phyloP scores from a whole-genome alignment of 768 basidiomycete genomes.

The Leucosporidium scottii region DNA sequence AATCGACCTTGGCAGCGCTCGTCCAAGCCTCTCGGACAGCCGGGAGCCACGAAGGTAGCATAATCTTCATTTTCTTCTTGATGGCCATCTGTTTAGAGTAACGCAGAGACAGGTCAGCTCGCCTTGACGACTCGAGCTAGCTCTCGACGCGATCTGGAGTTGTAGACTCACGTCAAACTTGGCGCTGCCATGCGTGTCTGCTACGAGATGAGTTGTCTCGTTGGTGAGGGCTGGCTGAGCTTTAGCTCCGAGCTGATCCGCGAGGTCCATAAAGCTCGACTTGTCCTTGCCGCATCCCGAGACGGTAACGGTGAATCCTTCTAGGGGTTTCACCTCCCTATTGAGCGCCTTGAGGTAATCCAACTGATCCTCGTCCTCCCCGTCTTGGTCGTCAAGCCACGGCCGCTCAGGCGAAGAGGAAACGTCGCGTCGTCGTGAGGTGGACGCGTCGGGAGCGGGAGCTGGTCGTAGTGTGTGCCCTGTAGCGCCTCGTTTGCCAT shows the following conservation, averaged over 20 bases:
- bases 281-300: slow-evolving; percentile 15
- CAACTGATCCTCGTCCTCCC: background rate
- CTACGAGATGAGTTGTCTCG: slow-evolving; percentile 24
- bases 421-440: too few species aligned
- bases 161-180: slow-evolving; percentile 21
- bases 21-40: slow-evolving; percentile 22
- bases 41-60: slow-evolving; percentile 9
- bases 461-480: too few species aligned
- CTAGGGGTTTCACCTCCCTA: slow-evolving; percentile 5
- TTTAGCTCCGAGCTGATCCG: slow-evolving; percentile 13
- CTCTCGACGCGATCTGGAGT: background rate
- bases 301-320: slow-evolving; percentile 10
- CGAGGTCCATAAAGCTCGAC: slow-evolving; percentile 13
- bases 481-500: too few species aligned
- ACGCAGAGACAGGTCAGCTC: background rate
- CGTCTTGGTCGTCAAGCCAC: background rate
- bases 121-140: background rate
- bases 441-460: too few species aligned
- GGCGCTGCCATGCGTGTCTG: background rate
- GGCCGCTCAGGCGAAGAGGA: too few species aligned
- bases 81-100: background rate
- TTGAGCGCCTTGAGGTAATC: slow-evolving; percentile 3
- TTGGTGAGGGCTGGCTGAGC: slow-evolving; percentile 7
- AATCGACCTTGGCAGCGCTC: slow-evolving; percentile 12
- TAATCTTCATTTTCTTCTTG: slow-evolving; percentile 13